phyloP scores from a whole-genome alignment of 2,329 filamentous ascomycete species.

The Aspergillus sp. region DNA sequence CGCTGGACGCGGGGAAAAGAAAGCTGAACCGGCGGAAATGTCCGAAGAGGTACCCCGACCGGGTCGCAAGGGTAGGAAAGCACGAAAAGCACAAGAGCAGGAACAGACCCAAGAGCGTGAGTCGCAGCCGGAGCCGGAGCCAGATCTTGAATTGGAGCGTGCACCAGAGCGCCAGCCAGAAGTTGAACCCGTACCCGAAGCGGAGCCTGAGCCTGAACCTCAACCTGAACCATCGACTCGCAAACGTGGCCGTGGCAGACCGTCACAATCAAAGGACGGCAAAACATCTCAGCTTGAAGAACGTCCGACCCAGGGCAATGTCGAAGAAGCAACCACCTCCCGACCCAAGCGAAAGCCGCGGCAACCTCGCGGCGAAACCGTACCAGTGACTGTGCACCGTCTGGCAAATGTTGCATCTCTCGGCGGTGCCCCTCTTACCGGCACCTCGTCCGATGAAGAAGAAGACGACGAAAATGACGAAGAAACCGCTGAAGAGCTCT shows the following conservation, averaged over 20 bases:
- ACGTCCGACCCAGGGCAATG: conserved; percentile 9
- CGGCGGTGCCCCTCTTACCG: conserved; percentile 15
- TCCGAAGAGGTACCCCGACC: background rate
- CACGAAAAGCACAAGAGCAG: background rate
- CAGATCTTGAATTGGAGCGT: background rate
- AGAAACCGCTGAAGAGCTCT: conserved; percentile 30
- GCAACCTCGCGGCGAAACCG: conserved; percentile 36
- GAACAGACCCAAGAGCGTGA: conserved; percentile 9
- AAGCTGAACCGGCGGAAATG: background rate
- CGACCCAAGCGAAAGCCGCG: conserved; percentile 22
- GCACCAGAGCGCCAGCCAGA: conserved; percentile 5
- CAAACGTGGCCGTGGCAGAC: conserved; percentile 16
- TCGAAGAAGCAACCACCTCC: conserved; percentile 12
- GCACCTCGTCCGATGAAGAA: conserved; percentile 26
- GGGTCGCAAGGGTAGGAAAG: background rate
- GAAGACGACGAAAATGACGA: conserved; percentile 19
- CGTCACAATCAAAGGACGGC: conserved; percentile 10
- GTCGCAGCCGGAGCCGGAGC: conserved; percentile 2
- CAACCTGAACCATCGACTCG: conserved; percentile 2
- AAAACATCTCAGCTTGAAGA: conserved; percentile 9
- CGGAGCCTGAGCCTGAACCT: background rate
- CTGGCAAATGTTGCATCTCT: conserved; percentile 36
- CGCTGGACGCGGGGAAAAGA: conserved; percentile 12
- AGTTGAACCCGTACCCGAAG: background rate
- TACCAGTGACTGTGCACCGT: conserved; percentile 44